Evolutionary conservation across 192 early-diverging fungal species (phyloP).

Genomic region (Backusella circina): DNA sequence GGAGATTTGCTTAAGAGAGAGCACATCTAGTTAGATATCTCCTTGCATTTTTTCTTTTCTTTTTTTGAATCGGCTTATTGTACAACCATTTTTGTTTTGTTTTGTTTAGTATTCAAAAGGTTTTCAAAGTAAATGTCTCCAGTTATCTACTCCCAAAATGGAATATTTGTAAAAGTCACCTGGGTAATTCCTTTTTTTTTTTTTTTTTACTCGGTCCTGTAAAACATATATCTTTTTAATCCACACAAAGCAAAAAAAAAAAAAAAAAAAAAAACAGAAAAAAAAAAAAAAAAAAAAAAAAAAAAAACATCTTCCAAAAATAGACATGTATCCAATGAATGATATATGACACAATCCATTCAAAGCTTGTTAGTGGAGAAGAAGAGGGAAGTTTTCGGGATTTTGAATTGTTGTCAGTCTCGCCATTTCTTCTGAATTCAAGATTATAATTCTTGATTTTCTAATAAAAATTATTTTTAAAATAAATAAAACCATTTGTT

Average conservation of each 20-base stretch:
- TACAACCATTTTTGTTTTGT: neutral
- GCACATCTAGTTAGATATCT: neutral
- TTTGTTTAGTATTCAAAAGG: neutral
- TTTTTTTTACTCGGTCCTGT: slow-evolving; percentile 1
- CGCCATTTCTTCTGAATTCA: neutral
- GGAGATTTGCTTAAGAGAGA: neutral
- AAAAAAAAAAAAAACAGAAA: no score
- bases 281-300: no score
- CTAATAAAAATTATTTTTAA: neutral
- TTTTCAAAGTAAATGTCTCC: neutral
- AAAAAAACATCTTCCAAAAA: slow-evolving; percentile 2
- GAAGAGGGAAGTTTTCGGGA: neutral
- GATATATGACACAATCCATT: neutral
- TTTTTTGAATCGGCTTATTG: neutral
- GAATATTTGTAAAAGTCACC: neutral
- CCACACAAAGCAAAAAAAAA: neutral
- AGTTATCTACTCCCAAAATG: neutral
- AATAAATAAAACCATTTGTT: neutral
- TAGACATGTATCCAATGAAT: neutral
- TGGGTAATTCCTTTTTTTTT: neutral
- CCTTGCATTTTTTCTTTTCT: neutral
- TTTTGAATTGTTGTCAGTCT: neutral
- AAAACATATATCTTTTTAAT: neutral
- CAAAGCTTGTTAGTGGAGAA: neutral
- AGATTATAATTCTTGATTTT: neutral